Evolutionary conservation across 306 rosid species (phyloP).

Genomic region (Casuarina cunninghamiana): DNA sequence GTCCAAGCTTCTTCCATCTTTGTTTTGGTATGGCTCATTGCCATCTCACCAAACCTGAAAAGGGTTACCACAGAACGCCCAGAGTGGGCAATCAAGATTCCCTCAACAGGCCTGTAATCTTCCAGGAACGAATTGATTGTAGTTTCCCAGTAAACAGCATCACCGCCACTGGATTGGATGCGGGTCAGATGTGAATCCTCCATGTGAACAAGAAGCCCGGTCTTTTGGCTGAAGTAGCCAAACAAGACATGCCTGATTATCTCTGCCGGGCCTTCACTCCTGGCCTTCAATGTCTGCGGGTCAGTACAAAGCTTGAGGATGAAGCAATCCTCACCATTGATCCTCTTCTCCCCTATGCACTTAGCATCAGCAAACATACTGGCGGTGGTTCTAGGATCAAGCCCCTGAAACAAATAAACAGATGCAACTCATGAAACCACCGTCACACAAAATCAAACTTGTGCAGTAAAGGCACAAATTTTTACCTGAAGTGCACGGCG

Average conservation of each 20-base stretch:
- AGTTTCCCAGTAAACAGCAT: constrained; percentile 97
- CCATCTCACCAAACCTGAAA: constrained; percentile 96
- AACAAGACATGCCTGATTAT: constrained; percentile 89
- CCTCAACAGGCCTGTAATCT: constrained; percentile 93
- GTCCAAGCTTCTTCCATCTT: constrained; percentile 99
- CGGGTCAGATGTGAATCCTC: constrained; percentile 99
- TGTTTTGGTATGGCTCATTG: constrained; percentile 96
- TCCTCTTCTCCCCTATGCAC: constrained; percentile 93
- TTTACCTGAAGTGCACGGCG: constrained; percentile 97
- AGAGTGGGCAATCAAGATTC: constrained; percentile 97
- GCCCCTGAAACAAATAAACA: constrained; percentile 59
- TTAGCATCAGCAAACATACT: constrained; percentile 84
- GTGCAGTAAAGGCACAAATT: constrained; percentile 1
- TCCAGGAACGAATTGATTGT: constrained; percentile 91
- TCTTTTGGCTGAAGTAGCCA: constrained; percentile 98
- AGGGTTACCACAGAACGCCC: constrained; percentile 95
- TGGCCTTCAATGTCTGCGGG: constrained; percentile 81
- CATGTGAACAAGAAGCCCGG: constrained; percentile 89
- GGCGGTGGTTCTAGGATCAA: constrained; percentile 94
- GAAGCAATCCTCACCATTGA: constrained; percentile 96
- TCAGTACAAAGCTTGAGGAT: constrained; percentile 91
- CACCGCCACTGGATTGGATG: constrained; percentile 83
- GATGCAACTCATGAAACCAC: constrained; percentile 1
- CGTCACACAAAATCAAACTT: background rate
- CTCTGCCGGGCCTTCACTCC: constrained; percentile 99